A percentile compares a stretch with the other conserved stretches of the same genome.
phyloP scores from a whole-genome alignment of 495 filamentous ascomycete species.

The Lasiosphaeria hispida region DNA sequence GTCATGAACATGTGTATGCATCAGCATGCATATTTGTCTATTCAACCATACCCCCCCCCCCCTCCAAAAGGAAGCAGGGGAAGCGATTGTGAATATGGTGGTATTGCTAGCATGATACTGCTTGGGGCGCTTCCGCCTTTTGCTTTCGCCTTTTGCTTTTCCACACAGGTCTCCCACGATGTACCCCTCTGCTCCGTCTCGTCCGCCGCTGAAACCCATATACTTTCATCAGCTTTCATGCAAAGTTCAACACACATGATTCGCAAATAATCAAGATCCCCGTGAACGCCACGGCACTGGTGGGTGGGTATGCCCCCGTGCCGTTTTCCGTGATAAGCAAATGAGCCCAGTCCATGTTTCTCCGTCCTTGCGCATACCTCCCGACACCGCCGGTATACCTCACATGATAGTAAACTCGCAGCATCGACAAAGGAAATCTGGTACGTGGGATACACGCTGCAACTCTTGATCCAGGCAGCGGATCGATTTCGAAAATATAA shows the following conservation, averaged over 20 bases:
- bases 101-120: too few species aligned
- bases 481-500: not conserved
- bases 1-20: too few species aligned
- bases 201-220: not conserved
- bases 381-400: not conserved
- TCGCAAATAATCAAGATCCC: not conserved
- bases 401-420: constrained; percentile 5
- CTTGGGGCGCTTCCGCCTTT: too few species aligned
- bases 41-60: too few species aligned
- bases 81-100: too few species aligned
- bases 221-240: constrained; percentile 6
- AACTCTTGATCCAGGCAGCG: not conserved
- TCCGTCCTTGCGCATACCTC: not conserved
- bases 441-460: too few species aligned
- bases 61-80: too few species aligned
- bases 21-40: too few species aligned
- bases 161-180: not conserved
- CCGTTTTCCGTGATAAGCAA: not conserved
- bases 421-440: not conserved
- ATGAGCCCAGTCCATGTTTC: too few species aligned
- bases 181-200: not conserved
- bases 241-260: constrained; percentile 3
- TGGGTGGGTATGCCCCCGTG: not conserved
- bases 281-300: not conserved
- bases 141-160: too few species aligned